Base-by-base conservation (phyloP, 192 early-diverging fungal genomes). In the Podila epicladia region DNA sequence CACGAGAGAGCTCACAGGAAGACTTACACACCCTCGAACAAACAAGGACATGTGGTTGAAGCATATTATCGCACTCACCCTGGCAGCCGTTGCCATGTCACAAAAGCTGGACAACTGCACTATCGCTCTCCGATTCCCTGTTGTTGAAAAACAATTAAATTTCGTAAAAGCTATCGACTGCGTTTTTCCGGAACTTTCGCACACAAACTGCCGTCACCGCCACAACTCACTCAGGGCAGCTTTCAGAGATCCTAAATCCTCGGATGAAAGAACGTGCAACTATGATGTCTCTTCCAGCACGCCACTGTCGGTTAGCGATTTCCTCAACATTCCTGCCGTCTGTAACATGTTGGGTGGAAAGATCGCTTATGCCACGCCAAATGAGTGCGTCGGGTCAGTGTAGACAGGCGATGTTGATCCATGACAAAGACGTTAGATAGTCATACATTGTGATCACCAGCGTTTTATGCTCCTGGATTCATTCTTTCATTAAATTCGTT, bases 291-390 rank as follows among this genome's bases (percentile, higher is more conserved):
- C 4, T 26, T 59, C 58, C 26, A 59, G 13, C 22, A 5, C 11
- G 58, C 58, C 0, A 32, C 29, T 59, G 29, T 59, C 58, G 13
- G 58, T 59, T 31, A 59, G 29, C 9, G 58, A 59, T 59, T 59
- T 59, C 58, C 58, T 59, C 58, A 59, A 59, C 24, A 59, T 59
- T 59, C 58, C 58, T 59, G 58, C 58, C 26, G 58, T 59, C 29
- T 60, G 59, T 20, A 60, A 13, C 29, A 60, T 60, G 59, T 12
- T 60, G 26, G 59, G 31, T 20, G 59, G 59, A 60, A 60, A 60
- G 29, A 35, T 35, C 9, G 12, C 59, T 60, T 60, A 33, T 4
- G 26, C 28, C 28, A 60, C 2, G 26, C 5, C 6, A 5, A 60
- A 0, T 60, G 28, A 60, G 29, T 60, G 59, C 59, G 35, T 32